Percentiles rank a stretch among this genome's conserved stretches.
These are phyloP conservation scores for Sicyos baderoa DNA, from an alignment of 306 rosid genomes.

Conservation along the genomic window DNA sequence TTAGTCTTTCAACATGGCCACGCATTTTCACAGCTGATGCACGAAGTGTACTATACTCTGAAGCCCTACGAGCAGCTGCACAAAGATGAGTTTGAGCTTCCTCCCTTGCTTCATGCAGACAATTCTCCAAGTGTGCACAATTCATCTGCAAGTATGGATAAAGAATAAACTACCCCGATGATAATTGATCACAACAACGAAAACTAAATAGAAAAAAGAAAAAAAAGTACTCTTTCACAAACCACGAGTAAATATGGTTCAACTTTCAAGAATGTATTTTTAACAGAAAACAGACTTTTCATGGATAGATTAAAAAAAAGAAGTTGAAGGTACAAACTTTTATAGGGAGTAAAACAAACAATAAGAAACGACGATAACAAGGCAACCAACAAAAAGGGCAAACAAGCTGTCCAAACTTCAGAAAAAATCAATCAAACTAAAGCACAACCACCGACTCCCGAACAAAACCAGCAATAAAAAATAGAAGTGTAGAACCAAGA, in stretches of 20 bases:
- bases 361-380: not conserved
- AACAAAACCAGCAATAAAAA: not conserved
- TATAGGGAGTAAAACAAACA: not conserved
- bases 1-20: conserved; percentile 75
- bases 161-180: too few species aligned
- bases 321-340: not conserved
- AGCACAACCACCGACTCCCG: not conserved
- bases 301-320: not conserved
- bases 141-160: conserved; percentile 56
- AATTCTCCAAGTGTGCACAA: conserved; percentile 94
- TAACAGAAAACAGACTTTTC: not conserved
- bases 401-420: not conserved
- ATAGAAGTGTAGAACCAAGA: too few species aligned
- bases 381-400: not conserved
- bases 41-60: conserved; percentile 71
- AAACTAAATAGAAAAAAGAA: not conserved
- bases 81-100: conserved; percentile 98
- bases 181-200: not conserved
- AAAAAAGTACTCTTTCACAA: not conserved
- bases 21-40: conserved; percentile 75
- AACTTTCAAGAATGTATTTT: too few species aligned
- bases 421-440: not conserved
- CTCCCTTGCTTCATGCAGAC: conserved; percentile 97
- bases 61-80: conserved; percentile 89
- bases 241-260: not conserved